These are phyloP conservation scores for Entoloma clypeatum DNA, from an alignment of 1,284 basidiomycete species.

Conservation along the genomic window DNA sequence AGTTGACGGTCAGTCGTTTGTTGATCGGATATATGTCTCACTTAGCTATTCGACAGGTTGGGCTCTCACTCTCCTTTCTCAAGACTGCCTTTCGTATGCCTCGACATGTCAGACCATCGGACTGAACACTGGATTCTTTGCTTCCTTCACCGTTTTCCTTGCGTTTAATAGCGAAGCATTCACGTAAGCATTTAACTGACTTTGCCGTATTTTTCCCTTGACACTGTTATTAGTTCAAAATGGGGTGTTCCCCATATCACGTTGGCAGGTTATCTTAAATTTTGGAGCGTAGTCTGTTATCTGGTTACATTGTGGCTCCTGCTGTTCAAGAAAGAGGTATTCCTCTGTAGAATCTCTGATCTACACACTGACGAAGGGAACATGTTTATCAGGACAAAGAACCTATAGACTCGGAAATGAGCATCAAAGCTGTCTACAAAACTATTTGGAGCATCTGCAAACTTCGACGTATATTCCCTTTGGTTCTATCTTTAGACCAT, in stretches of 20 bases:
- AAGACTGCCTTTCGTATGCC: constrained; percentile 94
- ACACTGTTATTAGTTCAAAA: constrained; percentile 46
- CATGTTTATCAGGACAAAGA: constrained; percentile 60
- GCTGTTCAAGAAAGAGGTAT: constrained; percentile 86
- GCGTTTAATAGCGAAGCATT: constrained; percentile 96
- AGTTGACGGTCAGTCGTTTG: constrained; percentile 70
- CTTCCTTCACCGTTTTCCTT: constrained; percentile 96
- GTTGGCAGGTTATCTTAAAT: constrained; percentile 80
- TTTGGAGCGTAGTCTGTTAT: constrained; percentile 83
- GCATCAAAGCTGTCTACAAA: constrained; percentile 86
- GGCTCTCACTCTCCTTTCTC: constrained; percentile 95
- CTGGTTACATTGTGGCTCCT: constrained; percentile 85
- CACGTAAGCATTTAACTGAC: constrained; percentile 50
- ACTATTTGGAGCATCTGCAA: constrained; percentile 95
- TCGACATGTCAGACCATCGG: constrained; percentile 99
- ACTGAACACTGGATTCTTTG: constrained; percentile 93
- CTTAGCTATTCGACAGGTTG: constrained; percentile 58
- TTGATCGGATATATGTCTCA: not conserved
- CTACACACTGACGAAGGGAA: constrained; percentile 8
- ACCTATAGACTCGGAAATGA: constrained; percentile 78
- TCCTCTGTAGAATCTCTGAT: constrained; percentile 18
- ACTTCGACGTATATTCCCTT: constrained; percentile 71
- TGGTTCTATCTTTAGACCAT: constrained; percentile 1
- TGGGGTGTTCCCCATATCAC: constrained; percentile 87
- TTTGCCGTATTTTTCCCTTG: constrained; percentile 3